Conservation (phyloP, 306 rosid genomes). For the Medicago lupulina region DNA sequence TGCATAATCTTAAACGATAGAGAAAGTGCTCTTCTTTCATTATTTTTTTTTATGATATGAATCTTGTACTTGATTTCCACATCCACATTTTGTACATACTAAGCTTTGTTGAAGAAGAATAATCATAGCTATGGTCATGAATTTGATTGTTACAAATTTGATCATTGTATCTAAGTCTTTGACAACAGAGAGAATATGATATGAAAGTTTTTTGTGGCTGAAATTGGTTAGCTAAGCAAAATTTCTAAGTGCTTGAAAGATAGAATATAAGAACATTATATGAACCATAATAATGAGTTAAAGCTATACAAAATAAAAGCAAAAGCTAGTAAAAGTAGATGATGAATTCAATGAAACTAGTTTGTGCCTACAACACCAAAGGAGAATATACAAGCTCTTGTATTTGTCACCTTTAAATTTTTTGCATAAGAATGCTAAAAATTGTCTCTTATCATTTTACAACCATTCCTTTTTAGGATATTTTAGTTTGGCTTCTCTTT, state of each 20-base stretch:
- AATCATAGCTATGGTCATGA: conserved; percentile 18
- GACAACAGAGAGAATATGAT: not conserved
- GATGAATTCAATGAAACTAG: conserved; percentile 1
- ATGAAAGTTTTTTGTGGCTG: not conserved
- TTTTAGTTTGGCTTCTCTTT: not conserved
- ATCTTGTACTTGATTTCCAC: conserved; percentile 27
- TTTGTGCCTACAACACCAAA: not conserved
- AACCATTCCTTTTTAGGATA: conserved; percentile 2
- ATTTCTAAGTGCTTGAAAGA: conserved; percentile 7
- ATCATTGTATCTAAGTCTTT: conserved; percentile 29
- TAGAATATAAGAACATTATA: not conserved
- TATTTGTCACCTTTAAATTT: not conserved
- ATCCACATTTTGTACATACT: conserved; percentile 39
- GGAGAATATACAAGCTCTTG: conserved; percentile 4
- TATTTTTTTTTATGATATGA: conserved; percentile 24
- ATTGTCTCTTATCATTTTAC: not conserved
- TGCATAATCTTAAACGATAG: too few species aligned
- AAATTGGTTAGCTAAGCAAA: not conserved
- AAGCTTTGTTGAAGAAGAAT: conserved; percentile 39
- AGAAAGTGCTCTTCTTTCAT: not conserved
- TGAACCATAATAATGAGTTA: not conserved
- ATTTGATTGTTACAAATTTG: conserved; percentile 29
- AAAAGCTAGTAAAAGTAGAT: conserved; percentile 8
- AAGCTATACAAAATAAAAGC: conserved; percentile 14
- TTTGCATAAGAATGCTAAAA: conserved; percentile 3